Evolutionary conservation across 2,329 filamentous ascomycete species (phyloP).

Genomic region (Microascus cirrosus): DNA sequence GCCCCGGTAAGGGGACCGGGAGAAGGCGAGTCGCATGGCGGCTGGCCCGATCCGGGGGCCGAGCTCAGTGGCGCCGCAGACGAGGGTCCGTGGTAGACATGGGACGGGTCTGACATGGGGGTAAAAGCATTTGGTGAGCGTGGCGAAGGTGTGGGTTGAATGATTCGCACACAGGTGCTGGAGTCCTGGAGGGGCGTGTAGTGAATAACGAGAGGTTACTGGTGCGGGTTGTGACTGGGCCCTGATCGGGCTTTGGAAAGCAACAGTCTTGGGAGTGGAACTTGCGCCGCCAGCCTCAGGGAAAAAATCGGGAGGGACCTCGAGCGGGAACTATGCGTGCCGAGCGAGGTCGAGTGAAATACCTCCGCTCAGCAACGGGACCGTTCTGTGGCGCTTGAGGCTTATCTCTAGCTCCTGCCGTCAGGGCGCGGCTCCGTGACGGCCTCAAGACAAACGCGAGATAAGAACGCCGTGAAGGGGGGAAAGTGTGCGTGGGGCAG

Average conservation of each 20-base stretch:
- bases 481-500: not conserved
- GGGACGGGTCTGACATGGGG: constrained; percentile 2
- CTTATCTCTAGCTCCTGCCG: not conserved
- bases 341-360: not conserved
- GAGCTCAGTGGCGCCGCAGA: constrained; percentile 3
- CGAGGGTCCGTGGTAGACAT: constrained; percentile 1
- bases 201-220: not conserved
- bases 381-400: not conserved
- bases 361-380: not conserved
- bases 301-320: not conserved
- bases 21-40: constrained; percentile 1
- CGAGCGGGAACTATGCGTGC: not conserved
- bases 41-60: not conserved
- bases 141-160: constrained; percentile 1
- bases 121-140: constrained; percentile 2
- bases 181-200: not conserved
- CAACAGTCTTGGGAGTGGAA: not conserved
- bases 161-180: constrained; percentile 2
- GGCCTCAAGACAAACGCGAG: not conserved
- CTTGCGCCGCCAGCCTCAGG: not conserved
- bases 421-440: not conserved
- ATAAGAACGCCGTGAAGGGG: not conserved
- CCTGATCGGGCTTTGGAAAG: not conserved
- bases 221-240: not conserved
- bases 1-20: not conserved